Base-by-base conservation (phyloP, 495 filamentous ascomycete species). In the Neurospora sp. region DNA sequence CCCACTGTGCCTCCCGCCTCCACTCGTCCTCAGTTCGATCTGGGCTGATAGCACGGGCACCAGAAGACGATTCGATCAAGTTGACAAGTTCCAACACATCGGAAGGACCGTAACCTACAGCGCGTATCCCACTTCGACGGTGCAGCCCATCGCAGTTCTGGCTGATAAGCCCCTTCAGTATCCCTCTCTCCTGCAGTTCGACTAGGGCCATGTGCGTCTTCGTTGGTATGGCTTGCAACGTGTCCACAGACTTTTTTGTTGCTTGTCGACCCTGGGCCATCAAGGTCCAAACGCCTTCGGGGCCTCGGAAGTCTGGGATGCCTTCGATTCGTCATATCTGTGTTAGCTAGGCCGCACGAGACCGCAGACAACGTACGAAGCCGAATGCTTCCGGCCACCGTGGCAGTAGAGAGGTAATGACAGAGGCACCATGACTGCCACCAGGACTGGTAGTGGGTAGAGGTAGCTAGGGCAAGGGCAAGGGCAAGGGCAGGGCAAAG, bases 61-160 rank as follows among this genome's bases (percentile, higher is more conserved):
- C 41, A 44, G 39, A 39, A 1, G 16, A n/a, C 16, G 7, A 0
- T 18, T 18, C n/a, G 8, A 22, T 3, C 14, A 40, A 20, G 3
- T 35, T 35, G 31, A 10, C 10, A 39, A 20, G 3, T 35, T 35
- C 39, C 14, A 35, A 71, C 38, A 3, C 27, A 22, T 9, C 20
- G 69, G 39, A 48, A 11, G 10, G 40, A 65, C 27, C n/a, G 31
- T 27, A 2, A 77, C 77, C 73, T 65, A 83, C 83, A 20, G 83
- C 81, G 38, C 80, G 48, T 18, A 85, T 84, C 5, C 83, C 83
- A 71, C 82, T 85, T 72, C 74, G 80, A 35, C 84, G 77, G 70
- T 86, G 83, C 38, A 85, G 74, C 0, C 81, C 82, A 72, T 86
- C 83, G 74, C 83, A 85, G 73, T 86, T 85, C 73, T 85, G 82